Conservation (phyloP, 2,329 filamentous ascomycete species). For the Alternaria viburni region DNA sequence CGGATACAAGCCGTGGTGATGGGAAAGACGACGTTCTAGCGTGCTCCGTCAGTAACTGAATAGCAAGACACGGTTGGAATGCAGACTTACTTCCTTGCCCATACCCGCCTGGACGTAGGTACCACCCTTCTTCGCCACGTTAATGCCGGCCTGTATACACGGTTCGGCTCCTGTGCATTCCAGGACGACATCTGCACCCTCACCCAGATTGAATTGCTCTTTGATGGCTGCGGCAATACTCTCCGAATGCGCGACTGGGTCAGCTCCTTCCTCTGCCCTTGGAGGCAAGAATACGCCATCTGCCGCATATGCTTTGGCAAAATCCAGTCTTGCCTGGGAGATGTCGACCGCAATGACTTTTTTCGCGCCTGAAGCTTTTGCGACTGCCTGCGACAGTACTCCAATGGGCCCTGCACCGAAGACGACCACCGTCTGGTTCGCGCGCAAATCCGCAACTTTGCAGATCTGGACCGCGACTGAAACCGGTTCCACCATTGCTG, state of each 20-base stretch:
- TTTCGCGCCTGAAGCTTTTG: constrained; percentile 25
- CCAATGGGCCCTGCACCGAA: constrained; percentile 22
- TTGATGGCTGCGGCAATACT: not conserved
- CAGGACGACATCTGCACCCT: constrained; percentile 30
- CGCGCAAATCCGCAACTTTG: constrained; percentile 19
- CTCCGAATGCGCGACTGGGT: not conserved
- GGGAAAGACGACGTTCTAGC: not conserved
- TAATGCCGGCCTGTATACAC: constrained; percentile 26
- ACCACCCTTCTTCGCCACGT: constrained; percentile 21
- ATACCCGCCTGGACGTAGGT: constrained; percentile 34
- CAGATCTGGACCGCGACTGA: constrained; percentile 33
- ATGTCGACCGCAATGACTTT: constrained; percentile 30
- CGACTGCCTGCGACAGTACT: constrained; percentile 30
- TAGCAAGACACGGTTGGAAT: not conserved
- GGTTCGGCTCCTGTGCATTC: constrained; percentile 30
- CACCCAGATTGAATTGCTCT: constrained; percentile 17
- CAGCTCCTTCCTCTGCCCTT: not conserved
- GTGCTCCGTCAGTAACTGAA: not conserved
- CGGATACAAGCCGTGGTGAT: constrained; percentile 52
- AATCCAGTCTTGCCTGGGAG: constrained; percentile 22
- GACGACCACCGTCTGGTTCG: constrained; percentile 9
- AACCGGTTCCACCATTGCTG: constrained; percentile 35
- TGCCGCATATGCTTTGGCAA: constrained; percentile 28
- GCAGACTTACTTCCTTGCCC: constrained; percentile 39
- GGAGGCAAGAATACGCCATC: constrained; percentile 14